Evolutionary conservation across 768 basidiomycete species (phyloP), one percentile per base, ranked within the genome.

Genomic region (Phallus indusiatus): DNA sequence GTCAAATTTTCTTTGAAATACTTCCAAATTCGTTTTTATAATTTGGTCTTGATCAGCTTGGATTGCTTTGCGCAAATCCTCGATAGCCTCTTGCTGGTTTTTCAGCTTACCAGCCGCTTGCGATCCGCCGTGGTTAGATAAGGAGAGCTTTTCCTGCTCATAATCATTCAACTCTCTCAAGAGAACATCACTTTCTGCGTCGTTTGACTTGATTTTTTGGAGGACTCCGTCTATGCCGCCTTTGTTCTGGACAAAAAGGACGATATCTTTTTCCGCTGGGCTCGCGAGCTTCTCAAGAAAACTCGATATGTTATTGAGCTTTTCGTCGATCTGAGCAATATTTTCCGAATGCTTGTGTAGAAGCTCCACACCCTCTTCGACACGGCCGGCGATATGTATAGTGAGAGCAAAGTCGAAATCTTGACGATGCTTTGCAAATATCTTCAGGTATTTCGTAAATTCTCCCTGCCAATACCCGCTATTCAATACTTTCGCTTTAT

Each of bases 1-100:
- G 20, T 74, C 73, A 53, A 80, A 71, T 61, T 81, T 80, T 47
- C 71, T 67, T 53, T 78, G 75, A 59, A 81, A 82, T 0, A 74
- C 60, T 3, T 68, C 67, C 63, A 76, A 66, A 60, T 81, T 78
- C 49, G 68, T 66, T 10, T 59, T 62, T 33, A 81, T 68, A 0
- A 71, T 66, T 2, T 61, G 50, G 18, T 70, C 53, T 63, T 66
- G 59, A 42, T 56, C 60, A 3, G 17, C 16, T 18, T 49, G 21
- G 10, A 61, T 42, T 50, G 67, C 65, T 56, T 69, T 65, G 55
- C 63, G 36, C 51, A 73, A 52, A 10, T 72, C 71, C 2, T 62
- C 47, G 9, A 61, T 46, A 18, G n/a, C 22, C 17, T 35, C 35
- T n/a, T 37, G 14, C 14, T 5, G n/a, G 12, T 42, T n/a, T 4